These are phyloP conservation scores for Claviceps fusiformis DNA, from an alignment of 2,329 filamentous ascomycete genomes.

Conservation along the genomic window DNA sequence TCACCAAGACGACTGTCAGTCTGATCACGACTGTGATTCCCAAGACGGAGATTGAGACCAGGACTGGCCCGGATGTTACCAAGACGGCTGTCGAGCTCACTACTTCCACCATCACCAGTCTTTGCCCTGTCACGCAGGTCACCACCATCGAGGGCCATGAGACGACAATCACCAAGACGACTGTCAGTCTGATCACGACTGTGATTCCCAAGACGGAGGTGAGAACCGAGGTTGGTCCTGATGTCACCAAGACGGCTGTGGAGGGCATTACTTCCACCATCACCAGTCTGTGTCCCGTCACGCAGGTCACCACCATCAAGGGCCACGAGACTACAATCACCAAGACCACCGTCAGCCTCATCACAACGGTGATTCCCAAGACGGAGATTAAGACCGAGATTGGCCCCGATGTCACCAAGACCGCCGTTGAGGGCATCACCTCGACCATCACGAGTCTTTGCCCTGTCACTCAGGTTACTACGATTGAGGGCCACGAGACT, in stretches of 20 bases:
- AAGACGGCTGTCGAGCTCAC: constrained; percentile 19
- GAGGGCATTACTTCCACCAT: constrained; percentile 25
- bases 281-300: constrained; percentile 29
- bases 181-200: constrained; percentile 13
- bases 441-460: neutral
- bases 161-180: constrained; percentile 11
- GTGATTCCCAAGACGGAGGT: constrained; percentile 16
- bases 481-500: constrained; percentile 6
- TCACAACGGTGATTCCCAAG: constrained; percentile 16
- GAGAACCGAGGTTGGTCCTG: constrained; percentile 18
- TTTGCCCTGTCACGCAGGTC: constrained; percentile 26
- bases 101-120: constrained; percentile 27
- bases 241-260: constrained; percentile 19
- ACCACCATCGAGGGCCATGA: constrained; percentile 16
- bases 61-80: constrained; percentile 19
- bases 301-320: constrained; percentile 18
- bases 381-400: constrained; percentile 9
- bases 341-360: constrained; percentile 12
- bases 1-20: constrained; percentile 13
- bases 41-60: constrained; percentile 17
- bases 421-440: neutral
- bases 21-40: constrained; percentile 16
- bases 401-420: neutral
- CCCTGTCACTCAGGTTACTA: neutral
- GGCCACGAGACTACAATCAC: constrained; percentile 10